Base-by-base conservation (phyloP, 345 rosid species). In the Citrus glauca region DNA sequence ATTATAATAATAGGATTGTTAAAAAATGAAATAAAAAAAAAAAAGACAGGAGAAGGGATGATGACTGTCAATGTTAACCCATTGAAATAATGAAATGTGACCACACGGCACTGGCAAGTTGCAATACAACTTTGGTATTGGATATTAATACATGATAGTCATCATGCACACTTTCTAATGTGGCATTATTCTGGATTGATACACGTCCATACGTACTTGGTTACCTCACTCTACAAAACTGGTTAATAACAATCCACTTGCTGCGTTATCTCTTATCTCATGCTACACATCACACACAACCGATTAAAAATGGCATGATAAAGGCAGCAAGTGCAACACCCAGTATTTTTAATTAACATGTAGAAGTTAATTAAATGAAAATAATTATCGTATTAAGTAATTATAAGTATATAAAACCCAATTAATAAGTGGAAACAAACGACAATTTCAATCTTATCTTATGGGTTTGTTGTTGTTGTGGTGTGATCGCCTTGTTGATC, bases 401-500 rank as follows among this genome's bases (percentile, higher is more conserved):
- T n/a, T 11, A 72, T 5, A 55, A 32, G 27, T 72, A 72, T 59
- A 35, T 4, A 45, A 66, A 48, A 16, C 8, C 60, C 59, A 27
- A 45, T 45, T 17, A 53, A 17, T 35, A 5, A 0, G 16, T 38
- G 17, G 56, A 69, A 45, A 24, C 20, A 14, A 28, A 17, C 6
- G 7, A 7, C 7, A 2, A 6, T 72, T 16, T 28, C 0, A 25
- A 7, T 69, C 35, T 59, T 9, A 59, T 7, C 35, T 59, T 17
- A 59, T 4, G 33, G 13, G 50, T n/a, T 38, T 38, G 42, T 35
- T 57, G 32, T 22, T 19, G 73, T 72, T 5, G 42, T 65, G 9
- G 19, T 20, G 20, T 68, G 56, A 24, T 40, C 68, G 27, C 20
- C 32, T 28, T 22, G 63, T 59, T 75, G 60, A 69, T 83, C 81